These are phyloP conservation scores for Vigna unguiculata DNA, from an alignment of 306 rosid species.

Conservation along the genomic window DNA sequence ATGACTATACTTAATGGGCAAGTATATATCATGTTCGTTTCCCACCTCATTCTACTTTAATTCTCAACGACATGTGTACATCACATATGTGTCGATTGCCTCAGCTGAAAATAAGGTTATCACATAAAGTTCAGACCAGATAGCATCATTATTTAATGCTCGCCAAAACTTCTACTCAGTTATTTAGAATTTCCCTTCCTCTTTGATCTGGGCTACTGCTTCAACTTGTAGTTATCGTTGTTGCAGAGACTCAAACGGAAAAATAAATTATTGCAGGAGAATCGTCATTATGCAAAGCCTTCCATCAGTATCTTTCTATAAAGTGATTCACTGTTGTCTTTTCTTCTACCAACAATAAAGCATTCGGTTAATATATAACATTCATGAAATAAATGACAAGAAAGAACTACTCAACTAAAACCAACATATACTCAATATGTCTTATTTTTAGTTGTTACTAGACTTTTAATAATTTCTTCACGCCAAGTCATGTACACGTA, in stretches of 20 bases:
- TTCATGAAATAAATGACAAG: no score
- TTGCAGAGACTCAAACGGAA: not conserved
- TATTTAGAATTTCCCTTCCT: conserved; percentile 26
- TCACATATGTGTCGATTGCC: conserved; percentile 1
- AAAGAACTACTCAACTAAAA: no score
- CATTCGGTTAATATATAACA: not conserved
- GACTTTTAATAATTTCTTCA: no score
- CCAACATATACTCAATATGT: no score
- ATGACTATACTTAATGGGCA: conserved; percentile 42
- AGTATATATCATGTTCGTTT: conserved; percentile 23
- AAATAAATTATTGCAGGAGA: not conserved
- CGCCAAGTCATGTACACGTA: no score
- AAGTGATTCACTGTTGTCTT: conserved; percentile 26
- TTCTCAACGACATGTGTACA: not conserved
- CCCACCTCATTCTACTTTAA: conserved; percentile 15
- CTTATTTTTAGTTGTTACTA: no score
- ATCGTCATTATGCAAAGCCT: conserved; percentile 21
- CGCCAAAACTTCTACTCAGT: not conserved
- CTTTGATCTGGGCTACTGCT: not conserved
- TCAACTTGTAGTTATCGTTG: not conserved
- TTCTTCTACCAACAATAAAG: not conserved
- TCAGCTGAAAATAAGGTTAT: conserved; percentile 26
- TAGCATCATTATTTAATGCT: conserved; percentile 16
- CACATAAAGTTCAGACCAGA: not conserved
- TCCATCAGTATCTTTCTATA: conserved; percentile 33